Conservation (phyloP, 148 eudicot species). For the Vaccinium vitisidaea region DNA sequence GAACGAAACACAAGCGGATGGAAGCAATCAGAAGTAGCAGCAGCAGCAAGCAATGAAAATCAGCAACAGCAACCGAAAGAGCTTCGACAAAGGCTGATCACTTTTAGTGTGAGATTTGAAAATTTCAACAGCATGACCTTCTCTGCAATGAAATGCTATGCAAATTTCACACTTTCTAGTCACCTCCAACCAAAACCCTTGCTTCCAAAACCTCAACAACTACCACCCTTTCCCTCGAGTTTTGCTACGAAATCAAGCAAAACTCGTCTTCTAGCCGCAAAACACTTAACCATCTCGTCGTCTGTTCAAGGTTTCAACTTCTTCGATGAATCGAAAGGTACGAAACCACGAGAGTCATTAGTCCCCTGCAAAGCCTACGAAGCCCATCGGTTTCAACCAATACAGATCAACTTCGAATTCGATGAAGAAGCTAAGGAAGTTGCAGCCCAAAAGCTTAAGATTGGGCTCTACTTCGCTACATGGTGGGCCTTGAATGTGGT, state of each 20-base stretch:
- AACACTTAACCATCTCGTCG: constrained; percentile 23
- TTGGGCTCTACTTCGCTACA: constrained; percentile 42
- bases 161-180: constrained; percentile 11
- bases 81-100: not conserved
- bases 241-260: not conserved
- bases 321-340: constrained; percentile 6
- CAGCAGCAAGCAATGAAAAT: no score
- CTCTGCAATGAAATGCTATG: constrained; percentile 17
- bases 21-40: not conserved
- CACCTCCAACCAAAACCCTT: constrained; percentile 11
- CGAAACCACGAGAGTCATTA: constrained; percentile 10
- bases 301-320: constrained; percentile 18
- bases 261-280: not conserved
- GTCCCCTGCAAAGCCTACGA: constrained; percentile 33
- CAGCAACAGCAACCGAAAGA: no score
- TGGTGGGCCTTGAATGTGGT: constrained; percentile 56
- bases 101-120: not conserved
- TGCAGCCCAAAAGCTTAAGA: constrained; percentile 39
- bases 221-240: constrained; percentile 6
- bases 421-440: constrained; percentile 17
- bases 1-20: no score
- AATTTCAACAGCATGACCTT: constrained; percentile 23
- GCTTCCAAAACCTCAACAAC: constrained; percentile 3
- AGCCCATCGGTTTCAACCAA: constrained; percentile 25
- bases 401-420: constrained; percentile 27